phyloP scores from a whole-genome alignment of 2,329 filamentous ascomycete genomes.

The Aspergillus tamarii region DNA sequence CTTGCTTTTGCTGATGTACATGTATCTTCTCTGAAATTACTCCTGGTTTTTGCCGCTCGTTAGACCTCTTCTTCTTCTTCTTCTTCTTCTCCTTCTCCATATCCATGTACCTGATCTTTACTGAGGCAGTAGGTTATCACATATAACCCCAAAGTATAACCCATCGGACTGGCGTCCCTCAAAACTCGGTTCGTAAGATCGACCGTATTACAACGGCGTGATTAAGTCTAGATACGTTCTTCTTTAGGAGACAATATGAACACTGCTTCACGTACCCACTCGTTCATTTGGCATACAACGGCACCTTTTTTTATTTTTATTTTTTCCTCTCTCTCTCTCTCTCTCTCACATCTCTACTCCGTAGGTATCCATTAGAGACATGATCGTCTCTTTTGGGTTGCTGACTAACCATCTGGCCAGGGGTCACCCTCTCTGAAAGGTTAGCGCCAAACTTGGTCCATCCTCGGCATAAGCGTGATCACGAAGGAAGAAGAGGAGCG shows the following conservation, averaged over 20 bases:
- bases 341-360: no score
- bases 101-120: background rate
- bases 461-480: background rate
- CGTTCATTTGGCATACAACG: background rate
- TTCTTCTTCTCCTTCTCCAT: background rate
- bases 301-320: no score
- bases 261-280: background rate
- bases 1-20: background rate
- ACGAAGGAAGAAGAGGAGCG: background rate
- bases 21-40: background rate
- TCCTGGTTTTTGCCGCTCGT: background rate
- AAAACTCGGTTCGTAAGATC: background rate
- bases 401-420: background rate
- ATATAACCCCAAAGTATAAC: background rate
- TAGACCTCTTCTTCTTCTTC: background rate
- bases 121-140: background rate
- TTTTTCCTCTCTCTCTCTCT: no score
- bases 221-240: background rate
- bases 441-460: background rate
- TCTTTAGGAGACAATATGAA: background rate
- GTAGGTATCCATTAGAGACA: no score
- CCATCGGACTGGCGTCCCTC: background rate
- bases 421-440: background rate
- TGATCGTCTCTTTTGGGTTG: background rate
- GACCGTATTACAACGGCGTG: no score